phyloP scores from a whole-genome alignment of 805 yeast genomes.

The Wickerhamiella shivajii region DNA sequence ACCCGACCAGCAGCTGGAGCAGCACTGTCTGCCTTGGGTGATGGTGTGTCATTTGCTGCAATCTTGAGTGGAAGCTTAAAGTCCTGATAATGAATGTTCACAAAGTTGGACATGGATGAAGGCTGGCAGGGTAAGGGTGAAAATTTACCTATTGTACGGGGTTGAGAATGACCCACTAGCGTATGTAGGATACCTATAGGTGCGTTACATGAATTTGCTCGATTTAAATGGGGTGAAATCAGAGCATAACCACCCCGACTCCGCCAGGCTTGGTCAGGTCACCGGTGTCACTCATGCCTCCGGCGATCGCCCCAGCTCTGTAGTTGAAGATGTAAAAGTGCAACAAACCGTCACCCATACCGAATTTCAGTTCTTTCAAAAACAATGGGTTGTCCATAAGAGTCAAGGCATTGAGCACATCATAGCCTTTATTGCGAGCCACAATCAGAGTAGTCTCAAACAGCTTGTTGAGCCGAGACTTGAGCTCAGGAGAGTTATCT shows the following conservation, averaged over 20 bases:
- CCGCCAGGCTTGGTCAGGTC: constrained; percentile 53
- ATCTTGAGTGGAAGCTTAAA: too few relatives aligned
- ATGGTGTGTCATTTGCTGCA: too few relatives aligned
- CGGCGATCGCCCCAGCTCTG: constrained; percentile 61
- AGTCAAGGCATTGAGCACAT: constrained; percentile 87
- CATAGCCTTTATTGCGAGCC: constrained; percentile 54
- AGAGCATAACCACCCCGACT: constrained; percentile 80
- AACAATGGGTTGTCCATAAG: constrained; percentile 80
- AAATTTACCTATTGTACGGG: too few relatives aligned
- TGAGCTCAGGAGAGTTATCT: constrained; percentile 28
- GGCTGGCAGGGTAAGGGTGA: too few relatives aligned
- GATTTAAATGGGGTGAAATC: constrained; percentile 10
- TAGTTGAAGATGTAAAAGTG: constrained; percentile 89
- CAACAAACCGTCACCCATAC: constrained; percentile 83
- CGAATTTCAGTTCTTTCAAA: constrained; percentile 71
- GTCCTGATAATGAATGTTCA: too few relatives aligned
- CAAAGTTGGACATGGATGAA: too few relatives aligned
- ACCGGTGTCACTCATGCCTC: constrained; percentile 55
- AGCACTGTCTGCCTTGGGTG: too few relatives aligned
- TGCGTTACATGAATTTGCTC: too few relatives aligned
- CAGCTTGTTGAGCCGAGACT: constrained; percentile 44
- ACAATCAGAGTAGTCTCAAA: constrained; percentile 63
- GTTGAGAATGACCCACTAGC: too few relatives aligned
- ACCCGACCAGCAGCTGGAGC: too few relatives aligned
- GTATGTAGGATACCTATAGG: too few relatives aligned